Base-by-base conservation (phyloP, 2,329 filamentous ascomycete species). In the Xylariaceae sp. region DNA sequence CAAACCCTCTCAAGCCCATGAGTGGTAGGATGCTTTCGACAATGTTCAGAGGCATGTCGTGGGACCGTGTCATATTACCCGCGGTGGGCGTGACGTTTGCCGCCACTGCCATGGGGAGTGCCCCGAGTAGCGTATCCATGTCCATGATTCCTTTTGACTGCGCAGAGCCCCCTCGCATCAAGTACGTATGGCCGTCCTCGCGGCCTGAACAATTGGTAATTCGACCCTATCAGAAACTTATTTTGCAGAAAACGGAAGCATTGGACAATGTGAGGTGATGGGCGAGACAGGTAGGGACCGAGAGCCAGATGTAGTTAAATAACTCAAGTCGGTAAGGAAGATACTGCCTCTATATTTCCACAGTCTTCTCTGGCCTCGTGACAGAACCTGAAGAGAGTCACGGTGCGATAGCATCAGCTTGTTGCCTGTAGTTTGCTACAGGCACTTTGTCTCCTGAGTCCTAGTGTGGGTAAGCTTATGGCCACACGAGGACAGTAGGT, bases 1-100 rank as follows among this genome's bases (percentile, higher is more conserved):
- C 66, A 30, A 80, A 66, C 57, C 64, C 62, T 39, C 64, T 68
- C 50, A 78, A 65, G 7, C 76, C 76, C 3, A 78, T 68, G 0
- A 77, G 71, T 3, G 71, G 68, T 11, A 79, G 69, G 44, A 80
- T 65, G n/a, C 65, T 72, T 57, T 79, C 75, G 3, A 67, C 51
- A 30, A 57, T 32, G 35, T 65, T 64, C 4, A 50, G 48, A 3
- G 59, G 56, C 37, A 59, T 54, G 46, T 34, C 30, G 27, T 59
- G 55, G 6, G 58, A 37, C 19, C 29, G 31, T 4, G 63, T 57
- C 2, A 47, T 32, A 34, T 67, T 62, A 7, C 45, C 44, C 29
- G 49, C 42, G 2, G 51, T 19, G 7, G 44, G 32, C 11, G 64
- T 65, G 9, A 37, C 55, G 42, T 67, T 68, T 9, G 35, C 35